Base-by-base conservation (phyloP, 352 stramenopile genomes). In the Phytopythium vexans region DNA sequence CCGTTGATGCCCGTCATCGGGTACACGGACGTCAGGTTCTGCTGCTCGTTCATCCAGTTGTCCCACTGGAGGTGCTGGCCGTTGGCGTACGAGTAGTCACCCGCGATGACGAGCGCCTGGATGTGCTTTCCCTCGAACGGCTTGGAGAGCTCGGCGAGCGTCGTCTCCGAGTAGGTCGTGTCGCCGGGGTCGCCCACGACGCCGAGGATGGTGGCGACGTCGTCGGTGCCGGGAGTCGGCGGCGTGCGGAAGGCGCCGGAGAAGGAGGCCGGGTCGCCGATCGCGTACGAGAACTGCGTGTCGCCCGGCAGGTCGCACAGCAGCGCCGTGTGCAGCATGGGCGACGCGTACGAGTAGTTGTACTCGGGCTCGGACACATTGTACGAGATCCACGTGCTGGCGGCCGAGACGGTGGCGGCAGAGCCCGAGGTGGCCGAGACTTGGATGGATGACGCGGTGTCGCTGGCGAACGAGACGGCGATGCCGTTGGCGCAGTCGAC, bases 1-100 rank as follows among this genome's bases (percentile, higher is more conserved):
- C 81, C 81, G 43, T 84, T 74, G 44, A 74, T 74, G 12, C 70
- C 73, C 33, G 75, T 69, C 21, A 68, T 63, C 1, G 74, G 73
- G 34, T 88, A 64, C 35, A 66, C 54, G 10, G 65, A 71, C 16
- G 74, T 69, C 3, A 84, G 53, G 41, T 76, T 70, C 49, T 77
- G 64, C 52, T 82, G 74, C 54, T 88, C 50, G 8, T 54, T 57
- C 49, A 82, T 80, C 65, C 79, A 91, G 31, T 77, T 82, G 66
- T 91, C 81, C 81, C 81, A 91, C 64, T 81, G 71, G 42, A 61
- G 37, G 59, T 86, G 76, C 21, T 79, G 54, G 9, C 81, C 77
- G 47, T 91, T 84, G 16, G 75, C 75, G 60, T 91, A 91, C 50
- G 77, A 67, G 39, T 83, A 79, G 58, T 91, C 80, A 0, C 80